phyloP scores from a whole-genome alignment of 495 filamentous ascomycete species.

The Collariella sp. region DNA sequence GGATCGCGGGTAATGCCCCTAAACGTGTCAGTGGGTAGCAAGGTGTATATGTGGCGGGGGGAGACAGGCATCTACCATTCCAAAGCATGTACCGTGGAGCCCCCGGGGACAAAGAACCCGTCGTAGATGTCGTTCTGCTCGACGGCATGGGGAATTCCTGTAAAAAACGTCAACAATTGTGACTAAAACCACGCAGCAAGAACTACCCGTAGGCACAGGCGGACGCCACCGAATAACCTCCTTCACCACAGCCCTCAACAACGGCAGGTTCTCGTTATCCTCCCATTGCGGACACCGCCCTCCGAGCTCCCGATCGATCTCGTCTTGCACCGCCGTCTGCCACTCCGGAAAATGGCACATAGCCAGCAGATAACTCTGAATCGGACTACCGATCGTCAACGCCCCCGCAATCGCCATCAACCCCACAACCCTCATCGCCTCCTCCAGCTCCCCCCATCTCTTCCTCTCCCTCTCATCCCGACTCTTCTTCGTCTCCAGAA shows the following conservation, averaged over 20 bases:
- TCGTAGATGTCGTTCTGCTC: slow-evolving; percentile 48
- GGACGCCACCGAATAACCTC: slow-evolving; percentile 56
- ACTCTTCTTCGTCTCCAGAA: slow-evolving; percentile 26
- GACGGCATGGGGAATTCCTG: slow-evolving; percentile 46
- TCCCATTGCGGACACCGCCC: slow-evolving; percentile 42
- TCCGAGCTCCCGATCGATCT: slow-evolving; percentile 44
- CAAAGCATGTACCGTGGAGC: slow-evolving; percentile 49
- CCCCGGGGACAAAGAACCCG: slow-evolving; percentile 47
- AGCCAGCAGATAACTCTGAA: slow-evolving; percentile 50
- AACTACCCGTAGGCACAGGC: slow-evolving; percentile 40
- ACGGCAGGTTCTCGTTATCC: slow-evolving; percentile 37
- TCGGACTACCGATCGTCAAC: slow-evolving; percentile 41
- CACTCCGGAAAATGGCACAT: slow-evolving; percentile 53
- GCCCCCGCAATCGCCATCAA: slow-evolving; percentile 43
- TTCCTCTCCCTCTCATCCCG: slow-evolving; percentile 5
- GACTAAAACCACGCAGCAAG: no score
- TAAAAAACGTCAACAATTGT: not conserved
- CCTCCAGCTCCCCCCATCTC: slow-evolving; percentile 21
- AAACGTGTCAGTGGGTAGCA: no score
- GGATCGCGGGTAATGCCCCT: slow-evolving; percentile 57
- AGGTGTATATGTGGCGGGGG: no score
- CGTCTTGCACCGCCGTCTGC: slow-evolving; percentile 44
- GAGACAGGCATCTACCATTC: slow-evolving; percentile 36
- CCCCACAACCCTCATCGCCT: slow-evolving; percentile 39
- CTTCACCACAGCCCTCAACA: slow-evolving; percentile 50